Percentiles rank a stretch among this genome's conserved stretches.
Evolutionary conservation across 2,329 filamentous ascomycete species (phyloP).

Genomic region (Claviceps sp.): DNA sequence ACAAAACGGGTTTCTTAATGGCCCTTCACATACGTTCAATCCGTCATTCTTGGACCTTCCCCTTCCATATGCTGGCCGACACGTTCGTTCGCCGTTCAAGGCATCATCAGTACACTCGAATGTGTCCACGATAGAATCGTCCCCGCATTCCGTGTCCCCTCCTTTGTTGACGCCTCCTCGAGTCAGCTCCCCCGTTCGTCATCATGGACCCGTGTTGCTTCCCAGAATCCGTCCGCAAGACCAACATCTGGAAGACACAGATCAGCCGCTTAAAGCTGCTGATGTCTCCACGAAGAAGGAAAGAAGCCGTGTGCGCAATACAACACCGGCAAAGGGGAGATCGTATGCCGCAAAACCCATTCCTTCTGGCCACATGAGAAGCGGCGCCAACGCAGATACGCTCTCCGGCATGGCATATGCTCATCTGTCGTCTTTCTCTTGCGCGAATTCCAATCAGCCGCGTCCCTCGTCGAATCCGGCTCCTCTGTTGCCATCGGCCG

Average conservation of each 20-base stretch:
- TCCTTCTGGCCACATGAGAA: constrained; percentile 38
- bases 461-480: constrained; percentile 15
- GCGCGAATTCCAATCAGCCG: constrained; percentile 8
- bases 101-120: constrained; percentile 48
- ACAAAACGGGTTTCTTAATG: constrained; percentile 11
- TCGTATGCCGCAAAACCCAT: constrained; percentile 13
- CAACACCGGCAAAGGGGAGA: constrained; percentile 11
- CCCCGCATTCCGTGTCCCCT: constrained; percentile 53
- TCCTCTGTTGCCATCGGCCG: constrained; percentile 54
- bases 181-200: constrained; percentile 56
- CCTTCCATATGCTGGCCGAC: constrained; percentile 37
- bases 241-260: constrained; percentile 47
- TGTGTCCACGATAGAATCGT: constrained; percentile 44
- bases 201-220: constrained; percentile 66
- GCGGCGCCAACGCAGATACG: constrained; percentile 49
- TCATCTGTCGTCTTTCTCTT: constrained; percentile 25
- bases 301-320: constrained; percentile 2
- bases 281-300: background rate
- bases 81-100: constrained; percentile 52
- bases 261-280: constrained; percentile 10
- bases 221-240: constrained; percentile 82
- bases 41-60: constrained; percentile 42
- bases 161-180: constrained; percentile 53
- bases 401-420: constrained; percentile 26
- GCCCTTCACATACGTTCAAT: constrained; percentile 37